These are phyloP conservation scores for Phytophthora meadii DNA, from an alignment of 352 stramenopile genomes.

Conservation along the genomic window DNA sequence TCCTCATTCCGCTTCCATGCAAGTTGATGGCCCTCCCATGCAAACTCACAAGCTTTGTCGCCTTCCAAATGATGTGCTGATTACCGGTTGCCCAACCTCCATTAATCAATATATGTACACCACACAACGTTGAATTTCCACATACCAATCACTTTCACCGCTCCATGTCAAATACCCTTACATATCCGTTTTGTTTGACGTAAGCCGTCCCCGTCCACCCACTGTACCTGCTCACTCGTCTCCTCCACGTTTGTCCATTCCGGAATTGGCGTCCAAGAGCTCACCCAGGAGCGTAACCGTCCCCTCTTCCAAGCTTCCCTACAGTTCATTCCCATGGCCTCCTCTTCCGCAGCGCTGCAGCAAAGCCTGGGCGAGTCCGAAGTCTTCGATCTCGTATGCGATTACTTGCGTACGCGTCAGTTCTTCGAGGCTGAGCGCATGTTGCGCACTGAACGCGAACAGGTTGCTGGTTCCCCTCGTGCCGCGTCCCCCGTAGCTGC, in stretches of 20 bases:
- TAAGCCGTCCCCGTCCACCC: slow-evolving; percentile 27
- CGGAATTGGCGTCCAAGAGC: slow-evolving; percentile 38
- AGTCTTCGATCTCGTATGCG: slow-evolving; percentile 89
- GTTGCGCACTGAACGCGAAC: slow-evolving; percentile 68
- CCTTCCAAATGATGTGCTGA: slow-evolving; percentile 27
- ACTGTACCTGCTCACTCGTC: slow-evolving; percentile 9
- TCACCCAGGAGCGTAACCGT: slow-evolving; percentile 23
- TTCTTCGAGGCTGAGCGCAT: slow-evolving; percentile 87
- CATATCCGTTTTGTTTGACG: not conserved
- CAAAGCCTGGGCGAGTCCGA: slow-evolving; percentile 84
- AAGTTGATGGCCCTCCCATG: slow-evolving; percentile 7
- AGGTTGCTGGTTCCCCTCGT: slow-evolving; percentile 18
- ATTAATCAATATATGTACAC: not conserved
- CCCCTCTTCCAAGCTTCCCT: slow-evolving; percentile 3
- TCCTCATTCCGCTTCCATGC: not conserved
- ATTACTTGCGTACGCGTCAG: slow-evolving; percentile 88
- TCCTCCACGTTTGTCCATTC: slow-evolving; percentile 16
- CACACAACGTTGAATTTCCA: not conserved
- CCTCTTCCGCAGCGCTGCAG: slow-evolving; percentile 69
- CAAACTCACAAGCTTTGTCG: slow-evolving; percentile 14
- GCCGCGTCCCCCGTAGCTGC: slow-evolving; percentile 35
- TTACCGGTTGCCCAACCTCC: not conserved
- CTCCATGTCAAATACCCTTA: not conserved
- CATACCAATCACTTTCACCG: not conserved
- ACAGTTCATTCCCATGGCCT: slow-evolving; percentile 42